Evolutionary conservation across 176 grass and related monocot genomes (phyloP).

Genomic region (Triticum timopheevii): DNA sequence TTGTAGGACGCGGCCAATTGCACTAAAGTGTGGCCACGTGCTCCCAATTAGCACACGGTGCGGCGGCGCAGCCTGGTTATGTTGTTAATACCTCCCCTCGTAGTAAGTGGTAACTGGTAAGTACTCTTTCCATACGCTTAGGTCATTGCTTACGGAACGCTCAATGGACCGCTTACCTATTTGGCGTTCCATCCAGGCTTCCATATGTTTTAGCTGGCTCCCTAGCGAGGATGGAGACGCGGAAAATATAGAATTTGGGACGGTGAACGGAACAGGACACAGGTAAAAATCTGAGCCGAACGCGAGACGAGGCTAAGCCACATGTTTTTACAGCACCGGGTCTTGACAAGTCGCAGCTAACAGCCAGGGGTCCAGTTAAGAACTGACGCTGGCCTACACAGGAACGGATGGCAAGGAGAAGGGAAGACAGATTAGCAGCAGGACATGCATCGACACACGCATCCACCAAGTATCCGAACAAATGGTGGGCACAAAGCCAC

Average conservation of each 20-base stretch:
- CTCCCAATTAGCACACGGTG: neutral
- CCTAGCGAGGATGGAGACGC: too few species aligned
- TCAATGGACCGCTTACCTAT: neutral
- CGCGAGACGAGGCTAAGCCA: slow-evolving; percentile 7
- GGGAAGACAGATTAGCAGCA: neutral
- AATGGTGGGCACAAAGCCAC: slow-evolving; percentile 7
- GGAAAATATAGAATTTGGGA: too few species aligned
- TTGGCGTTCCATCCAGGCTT: too few species aligned
- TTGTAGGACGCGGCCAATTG: neutral
- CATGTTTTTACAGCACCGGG: neutral
- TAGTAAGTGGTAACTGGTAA: too few species aligned
- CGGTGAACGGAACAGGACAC: too few species aligned
- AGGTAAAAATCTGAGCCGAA: neutral
- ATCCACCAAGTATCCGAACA: neutral
- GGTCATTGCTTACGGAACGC: slow-evolving; percentile 16
- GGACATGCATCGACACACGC: slow-evolving; percentile 2
- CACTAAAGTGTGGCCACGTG: neutral
- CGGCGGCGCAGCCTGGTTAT: neutral
- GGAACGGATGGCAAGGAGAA: neutral
- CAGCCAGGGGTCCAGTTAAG: neutral
- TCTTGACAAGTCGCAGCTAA: neutral
- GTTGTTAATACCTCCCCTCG: neutral
- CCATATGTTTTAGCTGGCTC: too few species aligned
- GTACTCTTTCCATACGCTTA: neutral
- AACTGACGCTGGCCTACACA: neutral